These are phyloP conservation scores for Stentor coeruleus DNA, from an alignment of 73 alveolate species.

Conservation along the genomic window DNA sequence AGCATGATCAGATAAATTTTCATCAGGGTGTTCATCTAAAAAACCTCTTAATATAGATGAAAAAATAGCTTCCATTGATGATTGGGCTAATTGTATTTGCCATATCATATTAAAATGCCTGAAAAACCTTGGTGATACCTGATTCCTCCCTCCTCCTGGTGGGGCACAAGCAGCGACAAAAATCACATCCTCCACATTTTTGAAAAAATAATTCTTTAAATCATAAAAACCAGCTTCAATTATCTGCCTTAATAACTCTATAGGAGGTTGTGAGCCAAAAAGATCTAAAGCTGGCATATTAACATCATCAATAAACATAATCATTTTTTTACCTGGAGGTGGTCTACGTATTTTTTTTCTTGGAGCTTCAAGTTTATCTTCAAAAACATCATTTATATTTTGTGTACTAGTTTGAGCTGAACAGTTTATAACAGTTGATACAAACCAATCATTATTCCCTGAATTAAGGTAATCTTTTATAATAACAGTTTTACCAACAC, in stretches of 20 bases:
- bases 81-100: conserved; percentile 94
- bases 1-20: conserved; percentile 57
- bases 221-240: conserved; percentile 99
- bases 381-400: conserved; percentile 94
- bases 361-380: conserved; percentile 94
- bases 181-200: conserved; percentile 92
- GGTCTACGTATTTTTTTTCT: conserved; percentile 98
- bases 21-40: conserved; percentile 60
- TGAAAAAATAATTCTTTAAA: conserved; percentile 93
- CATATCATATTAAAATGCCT: conserved; percentile 99
- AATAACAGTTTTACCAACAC: conserved; percentile 99
- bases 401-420: conserved; percentile 97
- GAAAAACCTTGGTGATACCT: conserved; percentile 99
- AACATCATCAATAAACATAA: conserved; percentile 99
- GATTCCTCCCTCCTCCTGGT: conserved; percentile 99
- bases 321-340: conserved; percentile 99
- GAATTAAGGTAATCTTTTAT: conserved; percentile 89
- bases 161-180: conserved; percentile 99
- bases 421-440: conserved; percentile 94
- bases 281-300: conserved; percentile 99
- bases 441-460: conserved; percentile 74
- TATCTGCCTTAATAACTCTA: conserved; percentile 97
- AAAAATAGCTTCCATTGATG: conserved; percentile 93
- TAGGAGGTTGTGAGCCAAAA: conserved; percentile 99
- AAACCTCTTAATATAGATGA: conserved; percentile 86